These are phyloP conservation scores for Myxozyma mucilagina DNA, from an alignment of 805 yeast species.

Conservation along the genomic window DNA sequence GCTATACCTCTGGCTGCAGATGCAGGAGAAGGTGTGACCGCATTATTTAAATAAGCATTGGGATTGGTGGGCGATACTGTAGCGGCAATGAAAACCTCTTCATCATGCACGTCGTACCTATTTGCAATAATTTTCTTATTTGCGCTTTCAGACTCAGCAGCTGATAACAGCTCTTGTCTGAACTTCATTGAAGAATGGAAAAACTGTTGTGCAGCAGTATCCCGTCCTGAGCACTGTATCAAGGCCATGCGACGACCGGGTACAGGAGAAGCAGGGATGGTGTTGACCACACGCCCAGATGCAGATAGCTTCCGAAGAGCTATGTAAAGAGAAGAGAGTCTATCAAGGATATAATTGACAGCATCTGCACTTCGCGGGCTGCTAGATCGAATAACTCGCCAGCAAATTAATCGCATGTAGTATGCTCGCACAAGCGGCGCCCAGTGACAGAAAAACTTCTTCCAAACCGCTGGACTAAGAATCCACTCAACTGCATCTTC, in stretches of 20 bases:
- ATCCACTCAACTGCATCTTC: constrained; percentile 49
- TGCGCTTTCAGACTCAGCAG: constrained; percentile 3
- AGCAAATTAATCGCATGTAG: constrained; percentile 64
- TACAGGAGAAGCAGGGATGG: constrained; percentile 18
- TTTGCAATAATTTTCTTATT: background rate
- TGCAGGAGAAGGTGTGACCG: background rate
- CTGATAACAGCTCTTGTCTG: constrained; percentile 5
- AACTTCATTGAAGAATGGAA: constrained; percentile 18
- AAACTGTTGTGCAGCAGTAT: constrained; percentile 24
- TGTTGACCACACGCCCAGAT: constrained; percentile 3
- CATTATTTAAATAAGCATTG: background rate
- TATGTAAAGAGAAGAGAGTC: constrained; percentile 5
- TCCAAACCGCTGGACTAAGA: constrained; percentile 53
- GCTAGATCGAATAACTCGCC: constrained; percentile 52
- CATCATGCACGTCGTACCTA: constrained; percentile 31
- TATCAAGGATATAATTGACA: background rate
- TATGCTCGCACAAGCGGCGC: constrained; percentile 72
- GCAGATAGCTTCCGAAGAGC: constrained; percentile 4
- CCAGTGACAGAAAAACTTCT: constrained; percentile 70
- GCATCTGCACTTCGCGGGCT: constrained; percentile 22
- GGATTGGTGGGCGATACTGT: background rate
- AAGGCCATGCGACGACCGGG: constrained; percentile 28
- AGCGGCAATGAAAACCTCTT: constrained; percentile 23
- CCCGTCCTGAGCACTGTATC: constrained; percentile 20
- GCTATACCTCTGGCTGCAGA: constrained; percentile 4